Base-by-base conservation (phyloP, 1,284 basidiomycete species). In the Phlebopus sp. region DNA sequence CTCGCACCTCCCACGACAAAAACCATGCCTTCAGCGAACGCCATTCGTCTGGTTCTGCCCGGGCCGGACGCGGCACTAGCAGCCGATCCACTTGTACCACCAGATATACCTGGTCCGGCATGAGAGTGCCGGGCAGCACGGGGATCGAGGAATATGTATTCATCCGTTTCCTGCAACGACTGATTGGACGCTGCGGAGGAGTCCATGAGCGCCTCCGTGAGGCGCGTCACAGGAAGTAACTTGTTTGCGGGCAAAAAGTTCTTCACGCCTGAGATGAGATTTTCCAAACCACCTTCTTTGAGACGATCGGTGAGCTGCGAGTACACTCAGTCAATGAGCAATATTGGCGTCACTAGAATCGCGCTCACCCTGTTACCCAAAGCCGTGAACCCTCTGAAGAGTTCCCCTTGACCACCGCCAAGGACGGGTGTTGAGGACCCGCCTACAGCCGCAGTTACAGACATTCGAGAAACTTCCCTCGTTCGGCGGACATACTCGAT, bases 241-340 rank as follows among this genome's bases (percentile, higher is more conserved):
- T 99, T 99, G 64, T 93, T 92, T 0, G 91, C 88, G 0, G 97
- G 97, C 11, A 99, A 72, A 76, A 99, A 96, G 72, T 97, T 98
- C 69, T 97, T 97, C 52, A 99, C 97, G 25, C 95, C 96, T 1
- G 94, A 95, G 49, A 99, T 91, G 10, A 99, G 75, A 66, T 97
- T 96, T 64, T 99, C 96, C 34, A 97, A 76, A 18, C 93, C 93
- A 31, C 92, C 90, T 66, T 97, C 96, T 69, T 97, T 92, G 51
- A 99, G 73, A 38, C 92, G 80, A 66, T 96, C 93, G 1, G 94
- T 95, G 42, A 97, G 79, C 90, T 92, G 55, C 19, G 32, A 41
- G 38, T 11, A 25, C 42, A 37, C 18, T 6, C 7, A 39, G 37
- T 50, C 36, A 52, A 23, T 19, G 14, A 15, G 11, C 17, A 54